Evolutionary conservation across 768 basidiomycete species (phyloP).

Genomic region (Megacollybia marginata): DNA sequence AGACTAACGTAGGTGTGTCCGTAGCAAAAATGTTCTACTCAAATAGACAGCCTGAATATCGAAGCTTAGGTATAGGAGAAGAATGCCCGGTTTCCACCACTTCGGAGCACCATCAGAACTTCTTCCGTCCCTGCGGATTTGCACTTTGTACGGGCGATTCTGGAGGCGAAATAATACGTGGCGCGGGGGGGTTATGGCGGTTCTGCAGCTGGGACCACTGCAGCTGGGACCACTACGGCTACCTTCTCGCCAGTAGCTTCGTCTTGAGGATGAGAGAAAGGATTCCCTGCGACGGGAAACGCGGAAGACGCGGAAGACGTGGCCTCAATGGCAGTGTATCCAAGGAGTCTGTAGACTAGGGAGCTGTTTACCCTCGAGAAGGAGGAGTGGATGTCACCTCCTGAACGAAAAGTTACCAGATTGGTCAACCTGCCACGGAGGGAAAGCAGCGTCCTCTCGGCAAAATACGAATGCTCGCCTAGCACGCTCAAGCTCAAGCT

Average conservation of each 20-base stretch:
- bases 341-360: constrained; percentile 44
- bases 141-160: constrained; percentile 22
- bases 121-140: constrained; percentile 21
- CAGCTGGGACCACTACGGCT: constrained; percentile 16
- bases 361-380: too few relatives aligned
- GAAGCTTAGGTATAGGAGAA: not conserved
- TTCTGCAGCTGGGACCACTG: constrained; percentile 16
- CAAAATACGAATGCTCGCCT: too few relatives aligned
- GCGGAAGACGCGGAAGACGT: constrained; percentile 5
- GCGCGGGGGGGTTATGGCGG: constrained; percentile 37
- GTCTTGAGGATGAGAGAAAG: constrained; percentile 39
- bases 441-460: too few relatives aligned
- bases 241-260: constrained; percentile 10
- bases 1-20: not conserved
- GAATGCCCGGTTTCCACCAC: constrained; percentile 61
- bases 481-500: too few relatives aligned
- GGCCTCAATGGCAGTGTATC: constrained; percentile 51
- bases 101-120: constrained; percentile 70
- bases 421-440: too few relatives aligned
- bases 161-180: constrained; percentile 31
- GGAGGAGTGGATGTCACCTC: too few relatives aligned
- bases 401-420: too few relatives aligned
- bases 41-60: constrained; percentile 62
- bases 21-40: constrained; percentile 23
- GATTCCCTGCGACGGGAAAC: constrained; percentile 21